These are phyloP conservation scores for Chernovozyma aurita DNA, from an alignment of 1,139 yeast genomes.

Conservation along the genomic window DNA sequence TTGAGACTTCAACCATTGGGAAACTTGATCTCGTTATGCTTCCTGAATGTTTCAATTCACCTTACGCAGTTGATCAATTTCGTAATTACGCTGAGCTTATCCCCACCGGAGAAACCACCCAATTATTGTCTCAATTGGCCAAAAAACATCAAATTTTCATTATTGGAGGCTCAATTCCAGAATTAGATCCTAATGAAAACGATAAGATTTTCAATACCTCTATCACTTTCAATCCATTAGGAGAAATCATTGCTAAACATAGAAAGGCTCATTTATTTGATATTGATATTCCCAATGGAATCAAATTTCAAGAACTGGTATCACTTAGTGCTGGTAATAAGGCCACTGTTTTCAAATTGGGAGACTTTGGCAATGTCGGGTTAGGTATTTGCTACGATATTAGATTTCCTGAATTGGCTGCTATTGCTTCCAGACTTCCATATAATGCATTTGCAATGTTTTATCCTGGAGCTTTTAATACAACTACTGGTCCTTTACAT, in stretches of 20 bases:
- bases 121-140: conserved; percentile 60
- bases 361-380: conserved; percentile 74
- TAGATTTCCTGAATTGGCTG: conserved; percentile 87
- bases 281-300: conserved; percentile 85
- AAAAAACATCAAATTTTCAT: conserved; percentile 54
- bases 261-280: conserved; percentile 88
- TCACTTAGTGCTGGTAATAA: conserved; percentile 74
- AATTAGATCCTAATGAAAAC: conserved; percentile 42
- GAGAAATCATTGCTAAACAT: conserved; percentile 77
- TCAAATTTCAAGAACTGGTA: conserved; percentile 77
- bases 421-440: conserved; percentile 66
- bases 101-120: conserved; percentile 68
- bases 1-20: conserved; percentile 34
- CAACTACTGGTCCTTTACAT: conserved; percentile 92
- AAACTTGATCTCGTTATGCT: conserved; percentile 59
- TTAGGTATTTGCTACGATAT: conserved; percentile 91
- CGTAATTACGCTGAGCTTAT: conserved; percentile 76
- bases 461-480: conserved; percentile 94
- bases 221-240: conserved; percentile 64
- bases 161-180: conserved; percentile 93
- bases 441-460: conserved; percentile 79
- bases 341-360: conserved; percentile 69
- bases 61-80: conserved; percentile 85
- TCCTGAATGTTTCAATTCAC: conserved; percentile 95
- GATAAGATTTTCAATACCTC: conserved; percentile 77